Evolutionary conservation across 192 early-diverging fungal genomes (phyloP), one percentile per base, ranked within the genome.

Genomic region (Dimargaris verticillata): DNA sequence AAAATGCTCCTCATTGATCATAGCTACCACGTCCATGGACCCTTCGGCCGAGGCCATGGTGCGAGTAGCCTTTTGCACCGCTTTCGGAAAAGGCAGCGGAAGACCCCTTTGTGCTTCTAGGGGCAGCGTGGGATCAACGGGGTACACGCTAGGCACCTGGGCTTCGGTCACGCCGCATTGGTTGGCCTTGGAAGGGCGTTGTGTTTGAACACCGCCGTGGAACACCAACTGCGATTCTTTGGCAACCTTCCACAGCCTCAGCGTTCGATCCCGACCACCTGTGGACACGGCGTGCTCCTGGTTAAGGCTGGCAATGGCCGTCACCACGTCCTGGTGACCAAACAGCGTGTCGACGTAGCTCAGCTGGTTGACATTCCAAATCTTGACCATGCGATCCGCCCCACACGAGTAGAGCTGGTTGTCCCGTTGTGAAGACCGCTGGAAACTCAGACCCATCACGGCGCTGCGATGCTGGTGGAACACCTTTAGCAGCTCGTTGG

Each of bases 341-440:
- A 94, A 97, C 67, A 97, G 65, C 29, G 95, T 97, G 64, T 97
- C 95, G 64, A 99, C 82, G 72, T 97, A 99, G 15, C 79, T 70
- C 61, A 85, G 65, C 64, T 92, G 90, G 64, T 90, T 90, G 17
- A 91, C 78, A 68, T 99, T 93, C 94, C 94, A 99, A 38, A 97
- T 55, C 68, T 99, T 99, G 67, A 99, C 81, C 45, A 91, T 90
- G 53, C 96, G 88, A 66, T 99, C 96, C 24, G 74, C 72, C 7
- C 90, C 89, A 61, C 82, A 83, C 55, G 89, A 88, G 69, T 97
- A 99, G 41, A 99, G 78, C 59, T 91, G 84, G 63, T 79, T 75
- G 33, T 29, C 53, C 28, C 70, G 65, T 68, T 84, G 77, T 58
- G 70, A 62, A 25, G 86, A 83, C 64, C 79, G 82, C 46, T 92